These are phyloP conservation scores for Vigna hirtella DNA, from an alignment of 306 rosid species.

Conservation along the genomic window DNA sequence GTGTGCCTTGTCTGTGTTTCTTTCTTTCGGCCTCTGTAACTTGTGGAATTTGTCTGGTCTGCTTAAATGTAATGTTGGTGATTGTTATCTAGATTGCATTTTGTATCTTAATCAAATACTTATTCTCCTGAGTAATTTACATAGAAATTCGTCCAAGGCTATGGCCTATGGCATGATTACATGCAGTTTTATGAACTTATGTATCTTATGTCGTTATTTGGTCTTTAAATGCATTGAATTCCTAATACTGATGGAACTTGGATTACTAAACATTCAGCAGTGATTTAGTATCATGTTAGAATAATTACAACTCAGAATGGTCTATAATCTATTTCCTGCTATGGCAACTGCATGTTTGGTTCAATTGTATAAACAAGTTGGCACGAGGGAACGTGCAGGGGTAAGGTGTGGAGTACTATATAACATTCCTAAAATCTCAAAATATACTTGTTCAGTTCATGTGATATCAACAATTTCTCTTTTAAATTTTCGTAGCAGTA, in stretches of 20 bases:
- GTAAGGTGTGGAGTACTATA: not conserved
- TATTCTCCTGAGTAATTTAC: not conserved
- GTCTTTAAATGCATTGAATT: constrained; percentile 8
- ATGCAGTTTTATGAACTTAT: not conserved
- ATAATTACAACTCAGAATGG: constrained; percentile 17
- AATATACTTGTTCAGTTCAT: not conserved
- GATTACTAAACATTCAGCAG: not conserved
- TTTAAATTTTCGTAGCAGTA: not conserved
- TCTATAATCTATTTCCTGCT: not conserved
- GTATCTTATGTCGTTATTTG: not conserved
- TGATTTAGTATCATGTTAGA: not conserved
- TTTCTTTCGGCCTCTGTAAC: constrained; percentile 36
- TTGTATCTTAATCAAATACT: constrained; percentile 31
- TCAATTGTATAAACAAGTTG: not conserved
- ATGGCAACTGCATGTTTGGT: constrained; percentile 26
- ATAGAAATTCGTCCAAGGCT: constrained; percentile 10
- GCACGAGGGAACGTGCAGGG: not conserved
- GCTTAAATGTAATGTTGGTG: constrained; percentile 35
- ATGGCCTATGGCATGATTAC: not conserved
- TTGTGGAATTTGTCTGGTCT: constrained; percentile 32
- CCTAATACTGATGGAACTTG: constrained; percentile 22
- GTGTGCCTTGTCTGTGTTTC: constrained; percentile 27
- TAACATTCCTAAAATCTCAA: not conserved
- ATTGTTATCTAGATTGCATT: not conserved
- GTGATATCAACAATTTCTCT: not conserved